Evolutionary conservation across 2,329 filamentous ascomycete species (phyloP).

Genomic region (Alternaria burnsii): DNA sequence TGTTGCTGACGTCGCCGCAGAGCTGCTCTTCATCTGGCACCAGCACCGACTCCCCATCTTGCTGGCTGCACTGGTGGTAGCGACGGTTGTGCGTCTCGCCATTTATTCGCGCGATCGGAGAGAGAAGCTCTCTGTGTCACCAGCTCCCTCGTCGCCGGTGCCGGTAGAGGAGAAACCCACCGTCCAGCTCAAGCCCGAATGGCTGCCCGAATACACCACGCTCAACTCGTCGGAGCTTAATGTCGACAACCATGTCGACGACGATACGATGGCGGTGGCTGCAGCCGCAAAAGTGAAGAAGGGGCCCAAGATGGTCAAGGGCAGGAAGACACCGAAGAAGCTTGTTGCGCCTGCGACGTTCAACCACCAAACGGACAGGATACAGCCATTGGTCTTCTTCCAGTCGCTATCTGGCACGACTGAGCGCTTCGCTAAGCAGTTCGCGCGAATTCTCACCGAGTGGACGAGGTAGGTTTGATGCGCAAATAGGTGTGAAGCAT

Average conservation of each 20-base stretch:
- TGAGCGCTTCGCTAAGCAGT: slow-evolving; percentile 72
- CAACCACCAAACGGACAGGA: slow-evolving; percentile 52
- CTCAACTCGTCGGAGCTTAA: slow-evolving; percentile 30
- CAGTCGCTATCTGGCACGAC: slow-evolving; percentile 88
- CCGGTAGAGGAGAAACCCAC: slow-evolving; percentile 35
- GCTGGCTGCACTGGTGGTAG: slow-evolving; percentile 41
- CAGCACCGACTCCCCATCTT: slow-evolving; percentile 45
- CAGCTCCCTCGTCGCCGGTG: slow-evolving; percentile 42
- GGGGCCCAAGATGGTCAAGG: slow-evolving; percentile 51
- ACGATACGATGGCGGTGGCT: slow-evolving; percentile 28
- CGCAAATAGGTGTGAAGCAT: background rate
- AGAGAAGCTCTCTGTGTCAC: slow-evolving; percentile 41
- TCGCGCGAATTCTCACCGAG: slow-evolving; percentile 65
- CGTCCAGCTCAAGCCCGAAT: slow-evolving; percentile 44
- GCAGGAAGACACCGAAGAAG: slow-evolving; percentile 42
- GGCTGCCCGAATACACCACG: slow-evolving; percentile 47
- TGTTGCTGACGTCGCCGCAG: slow-evolving; percentile 26
- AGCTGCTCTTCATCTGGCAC: slow-evolving; percentile 51
- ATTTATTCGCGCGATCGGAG: slow-evolving; percentile 38
- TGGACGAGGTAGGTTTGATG: slow-evolving; percentile 37
- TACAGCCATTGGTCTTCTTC: slow-evolving; percentile 85
- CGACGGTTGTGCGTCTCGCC: slow-evolving; percentile 40
- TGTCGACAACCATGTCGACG: slow-evolving; percentile 43
- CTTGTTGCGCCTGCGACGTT: slow-evolving; percentile 25
- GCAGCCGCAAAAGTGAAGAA: slow-evolving; percentile 38